Percentiles rank a stretch among this genome's conserved stretches.
Conservation (phyloP, 192 early-diverging fungal species). For the Spizellomyces punctatus region DNA sequence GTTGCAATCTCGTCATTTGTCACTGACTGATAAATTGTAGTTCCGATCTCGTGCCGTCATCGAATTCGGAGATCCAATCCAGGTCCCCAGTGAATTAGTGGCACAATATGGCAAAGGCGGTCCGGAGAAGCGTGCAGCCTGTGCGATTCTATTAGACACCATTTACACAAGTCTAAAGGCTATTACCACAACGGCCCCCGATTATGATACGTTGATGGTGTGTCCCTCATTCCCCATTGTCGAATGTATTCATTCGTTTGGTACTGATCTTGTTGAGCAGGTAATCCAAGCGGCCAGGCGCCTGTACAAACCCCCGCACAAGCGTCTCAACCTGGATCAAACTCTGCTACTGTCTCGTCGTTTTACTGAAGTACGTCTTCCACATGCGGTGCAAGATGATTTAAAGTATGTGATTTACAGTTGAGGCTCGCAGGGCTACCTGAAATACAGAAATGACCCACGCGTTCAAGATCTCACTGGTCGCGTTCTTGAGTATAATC, state of each 20-base stretch:
- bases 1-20: neutral
- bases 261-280: conserved; percentile 34
- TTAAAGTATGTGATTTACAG: too few relatives aligned
- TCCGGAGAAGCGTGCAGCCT: conserved; percentile 77
- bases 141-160: conserved; percentile 73
- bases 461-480: conserved; percentile 77
- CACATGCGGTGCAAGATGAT: neutral
- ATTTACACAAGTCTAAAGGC: conserved; percentile 80
- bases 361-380: conserved; percentile 54
- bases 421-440: conserved; percentile 67
- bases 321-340: conserved; percentile 81
- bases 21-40: conserved; percentile 32
- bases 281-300: conserved; percentile 92
- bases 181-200: conserved; percentile 90
- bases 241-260: neutral
- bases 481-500: conserved; percentile 83
- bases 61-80: conserved; percentile 93
- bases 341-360: conserved; percentile 88
- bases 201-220: conserved; percentile 89
- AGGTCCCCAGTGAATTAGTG: conserved; percentile 77
- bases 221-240: neutral
- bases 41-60: conserved; percentile 98
- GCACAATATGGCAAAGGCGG: conserved; percentile 84
- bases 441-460: conserved; percentile 78
- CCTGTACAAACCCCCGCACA: conserved; percentile 86